Conservation (phyloP, 148 eudicot genomes). For the Rhododendron molle region DNA sequence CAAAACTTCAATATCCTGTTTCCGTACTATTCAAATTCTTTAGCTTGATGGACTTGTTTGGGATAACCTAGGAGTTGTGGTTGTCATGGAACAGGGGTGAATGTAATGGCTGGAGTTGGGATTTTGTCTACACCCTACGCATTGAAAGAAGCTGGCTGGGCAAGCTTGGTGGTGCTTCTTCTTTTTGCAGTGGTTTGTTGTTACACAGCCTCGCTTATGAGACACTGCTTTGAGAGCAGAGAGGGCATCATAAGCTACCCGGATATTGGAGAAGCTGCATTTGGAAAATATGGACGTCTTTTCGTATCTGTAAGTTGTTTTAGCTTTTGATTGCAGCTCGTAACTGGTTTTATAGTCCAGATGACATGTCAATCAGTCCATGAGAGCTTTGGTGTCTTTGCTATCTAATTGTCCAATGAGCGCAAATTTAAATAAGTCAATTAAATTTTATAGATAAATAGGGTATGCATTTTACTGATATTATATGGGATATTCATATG, state of each 20-base stretch:
- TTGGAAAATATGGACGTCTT: slow-evolving; percentile 81
- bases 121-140: slow-evolving; percentile 79
- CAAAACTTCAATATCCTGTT: background rate
- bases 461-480: background rate
- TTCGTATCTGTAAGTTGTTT: slow-evolving; percentile 65
- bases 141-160: slow-evolving; percentile 83
- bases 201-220: slow-evolving; percentile 84
- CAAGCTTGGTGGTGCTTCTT: slow-evolving; percentile 50
- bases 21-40: background rate
- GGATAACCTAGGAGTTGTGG: background rate
- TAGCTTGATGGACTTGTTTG: background rate
- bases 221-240: slow-evolving; percentile 70
- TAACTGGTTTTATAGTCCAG: no score
- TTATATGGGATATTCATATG: background rate
- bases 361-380: no score
- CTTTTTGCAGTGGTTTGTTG: slow-evolving; percentile 76
- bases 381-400: background rate
- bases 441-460: no score
- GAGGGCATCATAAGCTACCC: slow-evolving; percentile 68
- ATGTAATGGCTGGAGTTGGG: slow-evolving; percentile 91
- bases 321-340: background rate
- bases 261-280: slow-evolving; percentile 96
- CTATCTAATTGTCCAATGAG: background rate
- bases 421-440: no score
- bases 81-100: slow-evolving; percentile 43